Evolutionary conservation across 2,329 filamentous ascomycete species (phyloP), one percentile per base, ranked within the genome.

Genomic region (Scleromitrula shiraiana): DNA sequence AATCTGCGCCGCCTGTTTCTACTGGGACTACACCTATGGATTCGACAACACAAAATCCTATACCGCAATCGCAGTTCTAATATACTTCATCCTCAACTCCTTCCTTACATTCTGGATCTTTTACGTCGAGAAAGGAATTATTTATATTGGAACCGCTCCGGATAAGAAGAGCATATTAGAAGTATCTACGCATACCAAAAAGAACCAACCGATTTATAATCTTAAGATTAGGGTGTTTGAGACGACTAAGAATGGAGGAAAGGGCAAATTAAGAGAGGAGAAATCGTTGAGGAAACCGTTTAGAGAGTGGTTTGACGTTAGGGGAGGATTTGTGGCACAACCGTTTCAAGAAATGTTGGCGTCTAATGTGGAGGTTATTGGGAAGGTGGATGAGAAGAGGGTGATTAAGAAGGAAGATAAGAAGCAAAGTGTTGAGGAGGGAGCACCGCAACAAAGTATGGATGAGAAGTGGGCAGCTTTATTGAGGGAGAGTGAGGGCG

Each of bases 1-100:
- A 50, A 81, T 96, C 53, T 84, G 88, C 15, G 90, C 76, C 19
- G 84, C 80, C 52, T 89, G 88, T 60, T 97, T 97, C 73, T 81
- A 80, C 53, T 90, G 88, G 71, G 93, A 98, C 75, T 95, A 88
- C 72, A 88, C 87, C 64, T 74, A 89, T 40, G 91, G 90, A 59
- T 97, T 93, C 76, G 88, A 95, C 54, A 73, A 69, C 52, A 95
- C 90, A 15, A 94, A 93, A 68, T 70, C 76, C 54, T 91, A 82
- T 71, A 94, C 91, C 0, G 77, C 85, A 3, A 77, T 75, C 32
- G 91, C 93, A 3, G 91, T 97, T 4, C 74, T 75, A 9, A 64
- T 83, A 14, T 98, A 98, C 71, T 82, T 87, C 35, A 44, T 85
- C 2, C 70, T 98, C 42, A 97, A 96, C 64, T 75, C 77, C 24